Evolutionary conservation across 768 basidiomycete species (phyloP).

Genomic region (Leccinum arenicola): DNA sequence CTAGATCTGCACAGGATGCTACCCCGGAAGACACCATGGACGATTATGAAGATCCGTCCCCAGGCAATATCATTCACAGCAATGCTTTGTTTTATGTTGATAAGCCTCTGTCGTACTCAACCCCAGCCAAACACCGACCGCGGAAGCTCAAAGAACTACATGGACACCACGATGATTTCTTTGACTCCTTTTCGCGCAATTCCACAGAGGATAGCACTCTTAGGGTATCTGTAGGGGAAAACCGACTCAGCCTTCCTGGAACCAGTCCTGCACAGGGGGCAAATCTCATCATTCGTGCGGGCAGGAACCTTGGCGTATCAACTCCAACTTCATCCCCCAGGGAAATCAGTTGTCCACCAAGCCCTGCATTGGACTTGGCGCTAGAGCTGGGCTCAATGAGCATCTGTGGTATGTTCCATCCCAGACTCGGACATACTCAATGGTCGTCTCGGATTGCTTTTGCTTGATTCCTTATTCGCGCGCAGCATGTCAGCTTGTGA

Average conservation of each 20-base stretch:
- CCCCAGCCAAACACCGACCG: constrained; percentile 16
- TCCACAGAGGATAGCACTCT: neutral
- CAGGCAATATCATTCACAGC: constrained; percentile 5
- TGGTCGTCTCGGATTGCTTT: constrained; percentile 1
- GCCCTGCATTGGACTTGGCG: constrained; percentile 20
- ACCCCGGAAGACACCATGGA: constrained; percentile 5
- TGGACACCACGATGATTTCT: neutral
- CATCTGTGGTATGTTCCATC: constrained; percentile 28
- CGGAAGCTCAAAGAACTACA: neutral
- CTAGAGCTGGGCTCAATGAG: constrained; percentile 22
- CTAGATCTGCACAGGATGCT: constrained; percentile 8
- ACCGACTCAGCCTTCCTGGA: constrained; percentile 8
- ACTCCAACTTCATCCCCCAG: neutral
- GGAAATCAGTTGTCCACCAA: constrained; percentile 5
- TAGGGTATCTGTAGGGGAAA: constrained; percentile 6
- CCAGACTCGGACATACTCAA: neutral
- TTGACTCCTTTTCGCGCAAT: neutral
- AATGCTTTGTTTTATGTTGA: constrained; percentile 17
- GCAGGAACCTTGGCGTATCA: neutral
- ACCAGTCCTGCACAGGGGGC: constrained; percentile 10
- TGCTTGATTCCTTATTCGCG: neutral
- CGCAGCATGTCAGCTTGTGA: neutral
- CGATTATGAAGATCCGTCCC: neutral
- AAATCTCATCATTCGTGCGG: neutral
- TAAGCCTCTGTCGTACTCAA: constrained; percentile 27